Conservation (phyloP, 2,329 filamentous ascomycete species). For the Fusarium sp. region DNA sequence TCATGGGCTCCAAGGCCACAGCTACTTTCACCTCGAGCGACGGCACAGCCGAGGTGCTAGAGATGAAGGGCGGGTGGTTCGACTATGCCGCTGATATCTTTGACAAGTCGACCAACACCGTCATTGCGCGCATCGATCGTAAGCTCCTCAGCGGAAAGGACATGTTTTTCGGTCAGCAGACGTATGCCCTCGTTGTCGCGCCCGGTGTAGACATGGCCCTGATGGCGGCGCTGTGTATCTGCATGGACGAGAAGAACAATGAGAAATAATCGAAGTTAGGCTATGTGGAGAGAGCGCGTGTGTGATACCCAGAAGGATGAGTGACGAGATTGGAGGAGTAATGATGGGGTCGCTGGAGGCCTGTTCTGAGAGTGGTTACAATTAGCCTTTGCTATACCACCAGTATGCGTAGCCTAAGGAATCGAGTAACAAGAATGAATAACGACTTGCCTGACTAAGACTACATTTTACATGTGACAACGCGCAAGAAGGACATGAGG, state of each 20-base stretch:
- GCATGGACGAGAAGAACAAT: constrained; percentile 75
- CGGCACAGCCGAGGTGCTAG: constrained; percentile 62
- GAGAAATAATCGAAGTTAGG: constrained; percentile 32
- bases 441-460: neutral
- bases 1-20: constrained; percentile 68
- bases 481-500: neutral
- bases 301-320: constrained; percentile 18
- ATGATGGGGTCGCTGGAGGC: neutral
- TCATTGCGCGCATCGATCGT: constrained; percentile 72
- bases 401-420: neutral
- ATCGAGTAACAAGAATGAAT: neutral
- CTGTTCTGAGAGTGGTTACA: neutral
- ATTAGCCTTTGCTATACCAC: neutral
- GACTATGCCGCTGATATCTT: constrained; percentile 72
- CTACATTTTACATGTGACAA: neutral
- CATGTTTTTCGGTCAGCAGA: constrained; percentile 73
- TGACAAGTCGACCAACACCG: constrained; percentile 63
- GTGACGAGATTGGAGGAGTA: neutral
- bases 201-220: constrained; percentile 77
- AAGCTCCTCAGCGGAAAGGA: constrained; percentile 71
- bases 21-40: constrained; percentile 69
- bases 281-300: neutral
- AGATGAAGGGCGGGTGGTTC: constrained; percentile 74
- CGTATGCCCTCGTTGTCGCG: constrained; percentile 75
- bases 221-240: constrained; percentile 77